Percentiles rank a stretch among this genome's conserved stretches.
These are phyloP conservation scores for Mycena albidolilacea DNA, from an alignment of 768 basidiomycete genomes.

Conservation along the genomic window DNA sequence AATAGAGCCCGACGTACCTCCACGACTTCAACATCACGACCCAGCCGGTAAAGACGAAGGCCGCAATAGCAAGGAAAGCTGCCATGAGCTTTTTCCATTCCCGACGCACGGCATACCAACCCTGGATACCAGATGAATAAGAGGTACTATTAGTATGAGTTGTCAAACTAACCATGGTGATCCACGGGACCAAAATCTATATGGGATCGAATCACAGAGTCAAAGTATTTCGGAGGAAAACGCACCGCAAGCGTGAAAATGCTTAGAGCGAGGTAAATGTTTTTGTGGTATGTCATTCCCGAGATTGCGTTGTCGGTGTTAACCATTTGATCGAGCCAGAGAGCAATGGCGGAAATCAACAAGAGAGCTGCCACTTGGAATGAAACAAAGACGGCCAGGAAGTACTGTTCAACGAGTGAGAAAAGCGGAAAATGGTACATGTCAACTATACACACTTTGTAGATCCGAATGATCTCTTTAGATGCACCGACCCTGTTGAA, in stretches of 20 bases:
- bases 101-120: conserved; percentile 46
- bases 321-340: conserved; percentile 51
- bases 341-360: conserved; percentile 44
- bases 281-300: conserved; percentile 35
- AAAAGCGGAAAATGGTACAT: background rate
- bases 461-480: conserved; percentile 50
- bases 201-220: background rate
- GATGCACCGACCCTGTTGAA: conserved; percentile 56
- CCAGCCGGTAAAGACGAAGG: conserved; percentile 34
- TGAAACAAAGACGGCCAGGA: conserved; percentile 49
- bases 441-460: conserved; percentile 43
- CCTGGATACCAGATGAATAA: conserved; percentile 39
- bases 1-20: conserved; percentile 19
- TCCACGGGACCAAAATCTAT: conserved; percentile 48
- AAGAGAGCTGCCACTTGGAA: conserved; percentile 50
- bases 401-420: conserved; percentile 39
- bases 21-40: conserved; percentile 37
- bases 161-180: conserved; percentile 40
- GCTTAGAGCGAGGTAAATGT: conserved; percentile 44
- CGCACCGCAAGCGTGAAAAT: conserved; percentile 43
- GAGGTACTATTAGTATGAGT: background rate
- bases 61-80: conserved; percentile 38
- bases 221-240: background rate
- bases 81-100: conserved; percentile 45
- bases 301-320: conserved; percentile 40